Evolutionary conservation across 2,329 filamentous ascomycete genomes (phyloP).

Genomic region (Magnaporthiopsis incrustans): DNA sequence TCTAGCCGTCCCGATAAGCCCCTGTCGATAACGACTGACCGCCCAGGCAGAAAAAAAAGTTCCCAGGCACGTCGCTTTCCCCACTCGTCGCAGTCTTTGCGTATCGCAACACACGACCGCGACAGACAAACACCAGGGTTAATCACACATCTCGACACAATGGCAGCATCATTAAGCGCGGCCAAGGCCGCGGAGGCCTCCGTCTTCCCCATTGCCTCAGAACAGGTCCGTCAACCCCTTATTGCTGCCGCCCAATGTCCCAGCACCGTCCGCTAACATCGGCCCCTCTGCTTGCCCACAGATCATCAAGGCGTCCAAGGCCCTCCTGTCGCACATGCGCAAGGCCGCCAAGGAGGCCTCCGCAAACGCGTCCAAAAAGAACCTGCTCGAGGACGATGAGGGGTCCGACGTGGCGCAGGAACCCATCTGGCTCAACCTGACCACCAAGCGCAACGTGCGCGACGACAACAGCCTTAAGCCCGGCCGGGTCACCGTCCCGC

Average conservation of each 20-base stretch:
- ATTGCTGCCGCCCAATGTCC: background rate
- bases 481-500: conserved; percentile 69
- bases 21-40: conserved; percentile 1
- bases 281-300: conserved; percentile 18
- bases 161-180: conserved; percentile 3
- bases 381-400: conserved; percentile 40
- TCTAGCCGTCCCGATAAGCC: background rate
- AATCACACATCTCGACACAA: background rate
- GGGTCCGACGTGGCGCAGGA: conserved; percentile 32
- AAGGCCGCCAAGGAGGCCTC: conserved; percentile 42
- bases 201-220: conserved; percentile 2
- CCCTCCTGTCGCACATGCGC: conserved; percentile 54
- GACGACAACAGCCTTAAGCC: conserved; percentile 78
- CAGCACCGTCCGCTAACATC: background rate
- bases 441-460: conserved; percentile 56
- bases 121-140: background rate
- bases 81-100: background rate
- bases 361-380: conserved; percentile 42
- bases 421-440: conserved; percentile 55
- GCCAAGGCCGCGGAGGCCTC: conserved; percentile 1
- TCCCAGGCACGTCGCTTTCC: conserved; percentile 1
- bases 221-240: conserved; percentile 1
- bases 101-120: background rate
- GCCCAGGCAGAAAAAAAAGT: conserved; percentile 7
- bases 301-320: conserved; percentile 56